A percentile compares a stretch with the other conserved stretches of the same genome.
These are phyloP conservation scores for Cnidoscolus chayamansa DNA, from an alignment of 441 rosid genomes.

Conservation along the genomic window DNA sequence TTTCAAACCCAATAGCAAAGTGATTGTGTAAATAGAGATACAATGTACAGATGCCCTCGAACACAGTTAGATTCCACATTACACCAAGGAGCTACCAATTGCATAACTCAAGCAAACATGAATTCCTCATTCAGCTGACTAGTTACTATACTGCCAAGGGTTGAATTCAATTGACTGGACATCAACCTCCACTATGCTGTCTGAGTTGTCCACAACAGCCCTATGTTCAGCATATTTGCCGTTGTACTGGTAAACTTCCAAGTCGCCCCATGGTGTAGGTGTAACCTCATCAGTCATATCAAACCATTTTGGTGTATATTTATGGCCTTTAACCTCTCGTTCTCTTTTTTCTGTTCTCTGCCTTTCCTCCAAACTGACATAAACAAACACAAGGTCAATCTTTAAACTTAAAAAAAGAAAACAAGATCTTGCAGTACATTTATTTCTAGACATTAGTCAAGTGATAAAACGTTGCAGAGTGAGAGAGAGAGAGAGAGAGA, in stretches of 20 bases:
- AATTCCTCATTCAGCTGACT: conserved; percentile 38
- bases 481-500: background rate
- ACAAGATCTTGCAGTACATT: background rate
- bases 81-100: background rate
- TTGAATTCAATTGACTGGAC: conserved; percentile 35
- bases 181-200: conserved; percentile 37
- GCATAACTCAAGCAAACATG: background rate
- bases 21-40: background rate
- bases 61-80: background rate
- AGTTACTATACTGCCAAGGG: conserved; percentile 39
- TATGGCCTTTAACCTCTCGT: conserved; percentile 66
- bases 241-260: conserved; percentile 81
- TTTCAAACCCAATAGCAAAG: background rate
- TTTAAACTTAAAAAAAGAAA: background rate
- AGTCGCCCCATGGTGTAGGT: conserved; percentile 96
- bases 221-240: conserved; percentile 72
- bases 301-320: conserved; percentile 82
- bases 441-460: background rate
- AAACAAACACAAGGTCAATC: conserved; percentile 8
- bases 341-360: conserved; percentile 88
- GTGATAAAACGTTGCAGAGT: background rate
- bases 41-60: background rate
- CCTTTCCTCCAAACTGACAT: conserved; percentile 79
- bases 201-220: conserved; percentile 50
- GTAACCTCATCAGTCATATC: conserved; percentile 65